Percentiles rank a stretch among this genome's conserved stretches.
Evolutionary conservation across 2,329 filamentous ascomycete species (phyloP).

Genomic region (Trichoderma brevicompactum): DNA sequence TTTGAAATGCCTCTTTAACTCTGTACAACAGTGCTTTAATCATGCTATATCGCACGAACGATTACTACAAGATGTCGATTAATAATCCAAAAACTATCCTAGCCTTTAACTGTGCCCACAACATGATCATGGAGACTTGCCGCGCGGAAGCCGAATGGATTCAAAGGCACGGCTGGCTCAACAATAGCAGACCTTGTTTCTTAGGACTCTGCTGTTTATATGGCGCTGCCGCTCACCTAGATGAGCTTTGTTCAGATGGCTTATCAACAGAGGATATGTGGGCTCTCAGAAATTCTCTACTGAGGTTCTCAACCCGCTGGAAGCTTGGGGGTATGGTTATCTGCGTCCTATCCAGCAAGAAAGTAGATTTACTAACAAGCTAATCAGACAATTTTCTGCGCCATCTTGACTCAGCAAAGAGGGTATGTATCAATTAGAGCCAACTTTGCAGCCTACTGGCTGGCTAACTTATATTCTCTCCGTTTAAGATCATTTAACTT

Average conservation of each 20-base stretch:
- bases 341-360: no score
- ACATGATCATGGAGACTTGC: conserved; percentile 21
- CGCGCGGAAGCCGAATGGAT: conserved; percentile 12
- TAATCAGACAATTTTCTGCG: background rate
- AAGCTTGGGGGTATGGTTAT: background rate
- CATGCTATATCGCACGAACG: conserved; percentile 15
- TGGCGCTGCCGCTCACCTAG: conserved; percentile 10
- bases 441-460: no score
- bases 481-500: no score
- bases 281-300: background rate
- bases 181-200: conserved; percentile 17
- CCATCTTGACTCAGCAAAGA: background rate
- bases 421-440: background rate
- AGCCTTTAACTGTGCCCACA: background rate
- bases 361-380: background rate
- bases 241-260: background rate
- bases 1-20: background rate
- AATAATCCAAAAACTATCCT: background rate
- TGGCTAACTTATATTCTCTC: no score
- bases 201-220: conserved; percentile 15
- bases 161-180: background rate
- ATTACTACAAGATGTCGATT: conserved; percentile 5
- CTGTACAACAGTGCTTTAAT: background rate
- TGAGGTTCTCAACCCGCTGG: conserved; percentile 5
- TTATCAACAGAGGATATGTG: background rate